Conservation (phyloP, 1,284 basidiomycete genomes). For the Golubevia sp. region DNA sequence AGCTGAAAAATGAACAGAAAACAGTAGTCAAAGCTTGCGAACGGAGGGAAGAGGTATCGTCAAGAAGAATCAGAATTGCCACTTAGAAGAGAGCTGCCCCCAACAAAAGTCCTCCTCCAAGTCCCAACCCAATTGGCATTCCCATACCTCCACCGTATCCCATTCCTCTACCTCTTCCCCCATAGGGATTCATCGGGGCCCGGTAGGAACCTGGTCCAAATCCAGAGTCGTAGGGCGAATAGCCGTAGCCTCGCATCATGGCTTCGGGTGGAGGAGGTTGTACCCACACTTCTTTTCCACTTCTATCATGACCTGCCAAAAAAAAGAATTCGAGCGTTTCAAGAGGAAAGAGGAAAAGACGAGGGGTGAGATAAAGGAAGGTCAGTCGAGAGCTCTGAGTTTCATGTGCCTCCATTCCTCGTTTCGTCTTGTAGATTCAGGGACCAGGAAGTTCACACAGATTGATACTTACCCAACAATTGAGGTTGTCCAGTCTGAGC, state of each 20-base stretch:
- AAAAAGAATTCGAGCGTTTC: not conserved
- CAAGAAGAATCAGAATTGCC: too few relatives aligned
- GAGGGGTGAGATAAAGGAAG: not conserved
- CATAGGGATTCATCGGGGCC: constrained; percentile 23
- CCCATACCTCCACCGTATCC: not conserved
- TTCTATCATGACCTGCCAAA: constrained; percentile 18
- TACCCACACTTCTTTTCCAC: constrained; percentile 31
- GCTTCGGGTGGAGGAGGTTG: constrained; percentile 32
- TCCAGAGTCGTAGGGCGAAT: constrained; percentile 26
- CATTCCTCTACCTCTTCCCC: constrained; percentile 1
- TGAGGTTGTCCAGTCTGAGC: constrained; percentile 34
- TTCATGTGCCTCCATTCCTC: too few relatives aligned
- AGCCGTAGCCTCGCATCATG: constrained; percentile 21
- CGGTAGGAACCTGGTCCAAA: constrained; percentile 4
- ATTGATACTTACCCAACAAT: constrained; percentile 11
- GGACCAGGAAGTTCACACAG: too few relatives aligned
- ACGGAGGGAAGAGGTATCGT: too few relatives aligned
- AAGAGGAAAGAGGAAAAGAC: not conserved
- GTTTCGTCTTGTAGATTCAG: too few relatives aligned
- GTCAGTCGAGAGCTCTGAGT: too few relatives aligned
- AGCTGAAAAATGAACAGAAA: too few relatives aligned
- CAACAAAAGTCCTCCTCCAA: constrained; percentile 31
- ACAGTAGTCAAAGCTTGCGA: too few relatives aligned
- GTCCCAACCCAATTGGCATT: constrained; percentile 9
- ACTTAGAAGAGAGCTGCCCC: constrained; percentile 30